phyloP scores from a whole-genome alignment of 2,329 filamentous ascomycete species.

The Calonectria henricotiae region DNA sequence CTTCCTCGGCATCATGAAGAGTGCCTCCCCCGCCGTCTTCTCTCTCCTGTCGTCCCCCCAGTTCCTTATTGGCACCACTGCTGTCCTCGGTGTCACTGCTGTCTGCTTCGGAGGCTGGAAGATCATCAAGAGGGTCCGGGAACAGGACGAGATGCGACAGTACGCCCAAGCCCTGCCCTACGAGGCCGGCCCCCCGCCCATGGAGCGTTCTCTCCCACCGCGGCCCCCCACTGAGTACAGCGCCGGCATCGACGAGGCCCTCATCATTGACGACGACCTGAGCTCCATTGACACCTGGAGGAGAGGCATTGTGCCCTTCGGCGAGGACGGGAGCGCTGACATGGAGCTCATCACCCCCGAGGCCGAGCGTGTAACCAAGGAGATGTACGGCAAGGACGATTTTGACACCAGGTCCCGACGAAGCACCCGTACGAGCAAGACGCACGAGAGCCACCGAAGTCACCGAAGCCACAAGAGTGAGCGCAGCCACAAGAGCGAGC shows the following conservation, averaged over 20 bases:
- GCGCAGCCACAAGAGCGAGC: conserved; percentile 53
- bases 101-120: conserved; percentile 98
- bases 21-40: conserved; percentile 87
- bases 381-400: conserved; percentile 58
- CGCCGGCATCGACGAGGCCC: conserved; percentile 68
- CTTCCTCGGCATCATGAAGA: conserved; percentile 83
- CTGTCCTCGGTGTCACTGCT: conserved; percentile 93
- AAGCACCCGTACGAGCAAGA: conserved; percentile 56
- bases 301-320: conserved; percentile 68
- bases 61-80: conserved; percentile 92
- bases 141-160: conserved; percentile 55
- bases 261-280: conserved; percentile 73
- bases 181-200: conserved; percentile 41
- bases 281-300: conserved; percentile 74
- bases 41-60: conserved; percentile 90
- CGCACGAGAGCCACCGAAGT: conserved; percentile 52
- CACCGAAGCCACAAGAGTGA: conserved; percentile 52
- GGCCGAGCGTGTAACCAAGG: conserved; percentile 66
- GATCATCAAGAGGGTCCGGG: conserved; percentile 89
- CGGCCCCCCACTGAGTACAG: conserved; percentile 55
- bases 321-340: conserved; percentile 67
- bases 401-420: conserved; percentile 60
- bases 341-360: conserved; percentile 73
- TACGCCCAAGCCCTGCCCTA: conserved; percentile 51
- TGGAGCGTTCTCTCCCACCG: conserved; percentile 49